A percentile compares a stretch with the other conserved stretches of the same genome.
Conservation (phyloP, 2,329 filamentous ascomycete species). For the Aspergillus nomiae region DNA sequence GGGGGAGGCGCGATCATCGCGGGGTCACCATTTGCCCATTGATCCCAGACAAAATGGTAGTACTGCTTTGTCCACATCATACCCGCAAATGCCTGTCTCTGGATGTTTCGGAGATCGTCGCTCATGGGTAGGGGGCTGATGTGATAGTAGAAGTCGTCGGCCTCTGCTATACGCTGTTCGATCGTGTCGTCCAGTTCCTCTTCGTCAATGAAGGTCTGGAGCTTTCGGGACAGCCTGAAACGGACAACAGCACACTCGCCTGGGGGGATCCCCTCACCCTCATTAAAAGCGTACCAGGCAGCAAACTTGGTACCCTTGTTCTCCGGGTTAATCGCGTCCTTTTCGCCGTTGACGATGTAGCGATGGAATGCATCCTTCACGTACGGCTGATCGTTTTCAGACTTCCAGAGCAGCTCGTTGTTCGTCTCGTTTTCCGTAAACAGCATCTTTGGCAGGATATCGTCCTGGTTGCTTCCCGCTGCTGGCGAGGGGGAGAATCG, state of each 20-base stretch:
- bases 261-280: constrained; percentile 81
- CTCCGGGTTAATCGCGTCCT: constrained; percentile 77
- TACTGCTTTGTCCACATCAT: constrained; percentile 99
- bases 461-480: constrained; percentile 73
- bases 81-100: constrained; percentile 88
- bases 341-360: constrained; percentile 79
- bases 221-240: constrained; percentile 79
- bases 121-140: constrained; percentile 92
- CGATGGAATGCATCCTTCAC: constrained; percentile 96
- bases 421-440: constrained; percentile 98
- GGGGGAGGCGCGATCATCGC: constrained; percentile 82
- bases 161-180: constrained; percentile 81
- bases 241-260: constrained; percentile 95
- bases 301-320: constrained; percentile 82
- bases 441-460: constrained; percentile 80
- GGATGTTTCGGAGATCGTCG: constrained; percentile 91
- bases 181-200: constrained; percentile 90
- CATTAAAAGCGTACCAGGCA: constrained; percentile 90
- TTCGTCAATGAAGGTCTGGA: constrained; percentile 81
- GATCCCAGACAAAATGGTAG: constrained; percentile 96
- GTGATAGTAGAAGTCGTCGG: constrained; percentile 93
- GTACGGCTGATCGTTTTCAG: constrained; percentile 77
- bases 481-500: constrained; percentile 88
- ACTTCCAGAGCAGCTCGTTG: constrained; percentile 72
- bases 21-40: constrained; percentile 95